A percentile compares a stretch with the other conserved stretches of the same genome.
These are phyloP conservation scores for Leccinum rimulosum DNA, from an alignment of 768 basidiomycete genomes.

Conservation along the genomic window DNA sequence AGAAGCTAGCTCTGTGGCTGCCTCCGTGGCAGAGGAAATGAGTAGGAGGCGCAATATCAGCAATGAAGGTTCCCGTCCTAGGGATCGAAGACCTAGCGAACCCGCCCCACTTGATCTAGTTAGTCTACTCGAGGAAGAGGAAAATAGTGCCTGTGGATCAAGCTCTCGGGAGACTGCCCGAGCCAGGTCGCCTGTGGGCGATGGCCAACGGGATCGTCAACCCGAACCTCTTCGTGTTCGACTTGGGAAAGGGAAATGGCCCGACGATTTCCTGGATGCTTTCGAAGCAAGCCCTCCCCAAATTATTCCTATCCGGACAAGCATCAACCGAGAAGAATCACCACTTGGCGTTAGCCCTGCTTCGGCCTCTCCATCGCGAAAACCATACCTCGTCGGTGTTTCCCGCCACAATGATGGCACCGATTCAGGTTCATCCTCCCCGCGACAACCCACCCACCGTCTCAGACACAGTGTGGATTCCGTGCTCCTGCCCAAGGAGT, in stretches of 20 bases:
- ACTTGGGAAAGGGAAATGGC: slow-evolving; percentile 79
- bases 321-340: slow-evolving; percentile 22
- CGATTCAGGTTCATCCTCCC: slow-evolving; percentile 37
- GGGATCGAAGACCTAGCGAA: slow-evolving; percentile 68
- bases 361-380: slow-evolving; percentile 49
- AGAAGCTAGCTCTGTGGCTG: slow-evolving; percentile 60
- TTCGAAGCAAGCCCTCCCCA: slow-evolving; percentile 39
- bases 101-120: slow-evolving; percentile 57
- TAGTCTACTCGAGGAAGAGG: slow-evolving; percentile 71
- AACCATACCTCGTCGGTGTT: slow-evolving; percentile 51
- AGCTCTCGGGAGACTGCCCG: slow-evolving; percentile 36
- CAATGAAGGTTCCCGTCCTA: slow-evolving; percentile 29
- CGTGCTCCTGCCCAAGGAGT: slow-evolving; percentile 49
- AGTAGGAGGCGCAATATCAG: slow-evolving; percentile 36
- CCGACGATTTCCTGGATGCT: slow-evolving; percentile 72
- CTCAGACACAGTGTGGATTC: slow-evolving; percentile 63
- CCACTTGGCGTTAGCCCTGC: slow-evolving; percentile 32
- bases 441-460: slow-evolving; percentile 60
- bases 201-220: slow-evolving; percentile 24
- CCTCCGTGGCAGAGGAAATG: slow-evolving; percentile 43
- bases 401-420: slow-evolving; percentile 45
- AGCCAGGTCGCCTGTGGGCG: slow-evolving; percentile 17
- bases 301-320: slow-evolving; percentile 28
- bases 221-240: slow-evolving; percentile 43
- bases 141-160: slow-evolving; percentile 48